These are phyloP conservation scores for Arthroderma sp. DNA, from an alignment of 2,329 filamentous ascomycete genomes.

Conservation along the genomic window DNA sequence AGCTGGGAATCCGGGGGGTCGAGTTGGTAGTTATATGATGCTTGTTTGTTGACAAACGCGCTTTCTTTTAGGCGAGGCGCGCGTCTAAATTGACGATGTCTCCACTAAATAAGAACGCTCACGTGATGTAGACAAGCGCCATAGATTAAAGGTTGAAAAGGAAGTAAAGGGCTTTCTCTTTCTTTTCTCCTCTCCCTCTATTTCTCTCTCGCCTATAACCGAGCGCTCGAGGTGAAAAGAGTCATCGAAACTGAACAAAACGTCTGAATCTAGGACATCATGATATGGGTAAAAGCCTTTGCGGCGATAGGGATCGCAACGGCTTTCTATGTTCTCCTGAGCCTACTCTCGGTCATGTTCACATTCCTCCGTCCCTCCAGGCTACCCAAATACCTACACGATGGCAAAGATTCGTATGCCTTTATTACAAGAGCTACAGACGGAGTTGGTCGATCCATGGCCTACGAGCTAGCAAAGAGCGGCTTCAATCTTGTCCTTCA, in stretches of 20 bases:
- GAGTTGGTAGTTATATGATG: background rate
- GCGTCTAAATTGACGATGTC: background rate
- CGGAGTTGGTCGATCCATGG: slow-evolving; percentile 44
- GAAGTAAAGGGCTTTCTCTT: no score
- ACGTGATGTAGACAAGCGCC: no score
- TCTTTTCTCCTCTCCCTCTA: no score
- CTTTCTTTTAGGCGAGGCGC: background rate
- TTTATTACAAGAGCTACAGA: slow-evolving; percentile 44
- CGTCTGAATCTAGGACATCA: background rate
- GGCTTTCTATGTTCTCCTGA: slow-evolving; percentile 8
- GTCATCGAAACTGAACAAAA: background rate
- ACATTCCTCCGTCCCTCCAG: slow-evolving; percentile 15
- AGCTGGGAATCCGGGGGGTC: background rate
- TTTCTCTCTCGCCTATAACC: background rate
- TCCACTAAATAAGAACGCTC: background rate
- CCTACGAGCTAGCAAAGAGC: slow-evolving; percentile 38
- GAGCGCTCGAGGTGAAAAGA: background rate
- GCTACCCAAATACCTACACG: slow-evolving; percentile 15
- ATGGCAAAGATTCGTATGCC: slow-evolving; percentile 30
- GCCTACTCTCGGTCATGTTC: slow-evolving; percentile 8
- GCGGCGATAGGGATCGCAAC: slow-evolving; percentile 8
- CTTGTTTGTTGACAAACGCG: background rate
- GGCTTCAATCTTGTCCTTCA: slow-evolving; percentile 49
- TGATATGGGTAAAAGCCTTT: background rate
- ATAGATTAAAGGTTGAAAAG: no score